Base-by-base conservation (phyloP, 306 rosid species). In the Prunus campanulata region DNA sequence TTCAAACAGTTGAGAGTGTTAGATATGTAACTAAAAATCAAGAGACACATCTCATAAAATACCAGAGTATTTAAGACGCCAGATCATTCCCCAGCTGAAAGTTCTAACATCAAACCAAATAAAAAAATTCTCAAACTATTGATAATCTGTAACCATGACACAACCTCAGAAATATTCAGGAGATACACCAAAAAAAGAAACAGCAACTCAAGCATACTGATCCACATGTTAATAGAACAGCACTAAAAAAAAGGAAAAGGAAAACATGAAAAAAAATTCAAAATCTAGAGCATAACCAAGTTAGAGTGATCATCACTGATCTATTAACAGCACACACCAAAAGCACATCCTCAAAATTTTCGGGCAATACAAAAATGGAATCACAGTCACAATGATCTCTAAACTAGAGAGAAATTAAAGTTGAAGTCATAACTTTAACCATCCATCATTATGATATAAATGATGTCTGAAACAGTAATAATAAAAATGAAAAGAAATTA, bases 1-100 rank as follows among this genome's bases (percentile, higher is more conserved):
- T 71, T 66, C 66, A 79, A 71, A 63, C 10, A 5, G 35, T 46
- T 67, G 39, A 18, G 25, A 67, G 22, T 24, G 74, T 57, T 39
- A 32, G 24, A 65, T 65, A 65, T 8, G 49, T 65, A 35, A 29
- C 5, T 62, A 29, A 29, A 60, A 60, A 25, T 11, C 65, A 60
- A 60, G 16, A 60, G 4, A 60, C 11, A 20, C 0, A 25, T 27
- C 42, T 62, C 2, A 8, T 19, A 18, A 19, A 60, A 60, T 60
- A 22, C 69, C 69, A 65, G 7, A 13, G 49, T 9, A 19, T 11
- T 16, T 19, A 65, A 65, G 25, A 65, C n/a, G 20, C 49, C 49
- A 18, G 15, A 35, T 10, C 48, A 65, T 42, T 65, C 14, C 35
- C 20, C 35, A 35, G 68, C 22, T 3, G 39, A 48, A 65, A 19